Base-by-base conservation (phyloP, 169 alveolate species). In the Plasmodium relictum region DNA sequence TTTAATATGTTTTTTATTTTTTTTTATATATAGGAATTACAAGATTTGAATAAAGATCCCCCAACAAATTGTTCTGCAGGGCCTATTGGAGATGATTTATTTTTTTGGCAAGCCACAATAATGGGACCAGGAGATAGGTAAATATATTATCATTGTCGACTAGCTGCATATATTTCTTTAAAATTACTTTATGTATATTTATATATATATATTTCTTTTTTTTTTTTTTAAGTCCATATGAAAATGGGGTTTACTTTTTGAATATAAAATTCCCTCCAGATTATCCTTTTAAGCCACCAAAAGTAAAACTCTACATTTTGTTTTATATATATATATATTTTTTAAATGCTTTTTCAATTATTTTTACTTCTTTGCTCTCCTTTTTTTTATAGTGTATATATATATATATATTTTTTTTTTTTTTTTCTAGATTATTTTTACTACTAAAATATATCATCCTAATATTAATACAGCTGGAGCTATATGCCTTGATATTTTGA, bases 241-340 rank as follows among this genome's bases (percentile, higher is more conserved):
- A 97, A 80, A 99, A 99, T 50, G 99, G 99, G 5, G 99, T 98
- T 22, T 99, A 98, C 97, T 97, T 97, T 93, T 92, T 99, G 88
- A 98, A 98, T 95, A 98, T 99, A 69, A 97, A 97, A 86, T 98
- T 99, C 95, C 99, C 99, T 0, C 97, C 98, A 24, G 99, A 99
- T 88, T 99, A 99, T 88, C 99, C 99, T 42, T 99, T 99, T 97
- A 98, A 98, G 94, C 99, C 99, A n/a, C 99, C 99, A 18, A 98
- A 98, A 96, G 98, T 97, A 59, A 85, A 63, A 16, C 24, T 52
- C 16, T 3, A 18, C n/a, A 18, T 22, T 76, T 44, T 58, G 42
- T 41, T 4, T 62, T 18, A 12, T 66, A 16, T 48, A 86, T 58
- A 6, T 74, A 74, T 16, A 62, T 65, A 16, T 73, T 68, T 24